Percentiles rank a stretch among this genome's conserved stretches.
These are phyloP conservation scores for Fraxinus floribunda DNA, from an alignment of 305 asterid species.

Conservation along the genomic window DNA sequence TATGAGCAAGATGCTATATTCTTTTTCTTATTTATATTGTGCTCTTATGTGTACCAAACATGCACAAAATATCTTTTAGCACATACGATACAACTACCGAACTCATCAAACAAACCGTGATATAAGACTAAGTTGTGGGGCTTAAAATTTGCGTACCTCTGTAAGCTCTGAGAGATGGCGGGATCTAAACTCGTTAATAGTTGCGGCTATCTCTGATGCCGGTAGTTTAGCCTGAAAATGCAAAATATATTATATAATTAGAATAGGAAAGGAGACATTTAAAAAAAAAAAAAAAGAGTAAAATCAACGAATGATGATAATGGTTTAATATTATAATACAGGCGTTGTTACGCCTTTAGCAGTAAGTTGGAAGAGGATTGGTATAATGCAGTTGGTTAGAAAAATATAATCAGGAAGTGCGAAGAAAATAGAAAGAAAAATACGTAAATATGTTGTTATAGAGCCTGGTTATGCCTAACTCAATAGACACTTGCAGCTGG, in stretches of 20 bases:
- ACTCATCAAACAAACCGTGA: neutral
- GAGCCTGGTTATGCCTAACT: neutral
- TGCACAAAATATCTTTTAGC: neutral
- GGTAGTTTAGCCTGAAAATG: slow-evolving; percentile 80
- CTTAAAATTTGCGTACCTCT: slow-evolving; percentile 58
- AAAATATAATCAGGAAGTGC: neutral
- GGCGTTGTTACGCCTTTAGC: neutral
- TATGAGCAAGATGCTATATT: neutral
- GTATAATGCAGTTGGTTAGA: neutral
- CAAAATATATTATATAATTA: neutral
- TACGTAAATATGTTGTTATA: neutral
- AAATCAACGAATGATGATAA: neutral
- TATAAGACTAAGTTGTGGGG: neutral
- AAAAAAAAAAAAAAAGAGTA: neutral
- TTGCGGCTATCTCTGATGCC: slow-evolving; percentile 81
- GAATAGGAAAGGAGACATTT: neutral
- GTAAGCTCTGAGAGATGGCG: slow-evolving; percentile 98
- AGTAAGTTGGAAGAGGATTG: neutral
- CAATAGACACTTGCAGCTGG: neutral
- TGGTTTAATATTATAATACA: neutral
- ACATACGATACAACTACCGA: neutral
- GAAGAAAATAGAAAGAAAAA: neutral
- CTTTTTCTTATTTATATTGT: neutral
- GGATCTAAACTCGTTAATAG: slow-evolving; percentile 91
- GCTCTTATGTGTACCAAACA: neutral